phyloP scores from a whole-genome alignment of 352 stramenopile species.

The Pythium sukuiense region DNA sequence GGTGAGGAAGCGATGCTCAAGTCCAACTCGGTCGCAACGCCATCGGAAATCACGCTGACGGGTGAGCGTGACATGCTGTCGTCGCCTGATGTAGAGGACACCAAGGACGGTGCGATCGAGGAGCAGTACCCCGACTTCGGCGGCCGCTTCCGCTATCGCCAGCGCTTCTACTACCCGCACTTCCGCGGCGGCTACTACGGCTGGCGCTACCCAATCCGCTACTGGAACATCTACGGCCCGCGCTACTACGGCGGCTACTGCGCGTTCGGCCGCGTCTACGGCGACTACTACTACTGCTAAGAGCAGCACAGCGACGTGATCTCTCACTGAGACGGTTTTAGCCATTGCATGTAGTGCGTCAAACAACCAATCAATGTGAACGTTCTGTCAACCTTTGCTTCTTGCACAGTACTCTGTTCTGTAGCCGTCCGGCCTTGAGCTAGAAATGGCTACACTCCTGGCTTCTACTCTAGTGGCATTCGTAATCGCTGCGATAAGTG shows the following conservation, averaged over 20 bases:
- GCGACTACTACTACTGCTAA: slow-evolving; percentile 48
- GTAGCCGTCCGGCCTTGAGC: too few species aligned
- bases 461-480: background rate
- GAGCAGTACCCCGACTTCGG: slow-evolving; percentile 21
- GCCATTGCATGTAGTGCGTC: background rate
- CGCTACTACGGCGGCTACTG: slow-evolving; percentile 33
- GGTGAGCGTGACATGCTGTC: slow-evolving; percentile 19
- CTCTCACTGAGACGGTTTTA: background rate
- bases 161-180: slow-evolving; percentile 37
- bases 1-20: background rate
- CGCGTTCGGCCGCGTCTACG: slow-evolving; percentile 33
- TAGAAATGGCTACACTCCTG: background rate
- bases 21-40: background rate
- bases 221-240: slow-evolving; percentile 42
- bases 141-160: slow-evolving; percentile 3
- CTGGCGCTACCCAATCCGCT: slow-evolving; percentile 42
- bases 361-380: background rate
- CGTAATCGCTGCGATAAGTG: background rate
- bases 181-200: slow-evolving; percentile 35
- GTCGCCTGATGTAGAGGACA: background rate
- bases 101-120: slow-evolving; percentile 2
- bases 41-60: slow-evolving; percentile 13
- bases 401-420: too few species aligned
- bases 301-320: background rate
- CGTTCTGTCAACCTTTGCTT: background rate